These are phyloP conservation scores for Brasilioporus rufonigricans DNA, from an alignment of 768 basidiomycete species.

Conservation along the genomic window DNA sequence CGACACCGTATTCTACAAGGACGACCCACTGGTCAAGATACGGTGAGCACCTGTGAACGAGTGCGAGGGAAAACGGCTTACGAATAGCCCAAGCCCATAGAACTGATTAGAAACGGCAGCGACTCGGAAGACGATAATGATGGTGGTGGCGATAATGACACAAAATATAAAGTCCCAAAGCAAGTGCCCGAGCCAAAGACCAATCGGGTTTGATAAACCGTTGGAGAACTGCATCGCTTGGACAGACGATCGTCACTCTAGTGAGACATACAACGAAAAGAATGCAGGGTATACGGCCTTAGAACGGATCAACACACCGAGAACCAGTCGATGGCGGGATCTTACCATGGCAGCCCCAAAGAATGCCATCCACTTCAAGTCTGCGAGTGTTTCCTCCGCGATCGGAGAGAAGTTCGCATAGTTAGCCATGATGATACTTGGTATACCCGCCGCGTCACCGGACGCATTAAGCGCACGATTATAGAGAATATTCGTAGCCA, in stretches of 20 bases:
- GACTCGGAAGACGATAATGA: conserved; percentile 63
- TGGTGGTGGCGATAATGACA: conserved; percentile 58
- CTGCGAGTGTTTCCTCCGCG: conserved; percentile 46
- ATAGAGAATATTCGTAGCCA: conserved; percentile 65
- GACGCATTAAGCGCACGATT: conserved; percentile 58
- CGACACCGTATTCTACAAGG: conserved; percentile 66
- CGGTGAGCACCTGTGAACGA: not conserved
- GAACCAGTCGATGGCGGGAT: not conserved
- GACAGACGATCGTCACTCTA: conserved; percentile 63
- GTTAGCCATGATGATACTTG: conserved; percentile 55
- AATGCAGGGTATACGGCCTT: conserved; percentile 81
- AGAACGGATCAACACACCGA: not conserved
- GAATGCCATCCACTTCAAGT: conserved; percentile 73
- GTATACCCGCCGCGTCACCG: conserved; percentile 34
- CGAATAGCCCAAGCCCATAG: conserved; percentile 59
- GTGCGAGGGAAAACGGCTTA: conserved; percentile 36
- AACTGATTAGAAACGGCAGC: conserved; percentile 59
- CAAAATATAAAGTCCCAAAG: conserved; percentile 67
- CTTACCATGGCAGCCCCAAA: conserved; percentile 71
- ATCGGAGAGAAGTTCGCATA: conserved; percentile 59
- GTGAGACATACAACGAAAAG: conserved; percentile 73
- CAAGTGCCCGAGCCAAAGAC: conserved; percentile 78
- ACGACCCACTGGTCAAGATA: conserved; percentile 56
- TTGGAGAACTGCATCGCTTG: conserved; percentile 84
- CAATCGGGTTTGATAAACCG: conserved; percentile 65